A percentile compares a stretch with the other conserved stretches of the same genome.
These are phyloP conservation scores for Exophiala mesophila DNA, from an alignment of 2,329 filamentous ascomycete species.

Conservation along the genomic window DNA sequence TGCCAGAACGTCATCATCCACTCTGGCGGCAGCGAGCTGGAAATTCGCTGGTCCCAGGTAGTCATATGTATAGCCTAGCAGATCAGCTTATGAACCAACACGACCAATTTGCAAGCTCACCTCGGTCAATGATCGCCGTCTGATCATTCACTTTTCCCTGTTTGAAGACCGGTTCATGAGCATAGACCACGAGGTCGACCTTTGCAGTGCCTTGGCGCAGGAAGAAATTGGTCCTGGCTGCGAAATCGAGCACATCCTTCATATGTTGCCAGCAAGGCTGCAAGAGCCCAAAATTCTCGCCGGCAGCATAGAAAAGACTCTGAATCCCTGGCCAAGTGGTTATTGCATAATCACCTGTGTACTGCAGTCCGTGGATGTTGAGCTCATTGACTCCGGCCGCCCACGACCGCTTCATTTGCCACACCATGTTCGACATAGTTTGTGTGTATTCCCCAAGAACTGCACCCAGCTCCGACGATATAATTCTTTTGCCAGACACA, in stretches of 20 bases:
- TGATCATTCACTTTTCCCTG: slow-evolving; percentile 4
- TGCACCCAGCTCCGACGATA: slow-evolving; percentile 40
- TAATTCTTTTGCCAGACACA: slow-evolving; percentile 35
- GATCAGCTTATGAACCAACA: too few species aligned
- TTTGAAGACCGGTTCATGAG: slow-evolving; percentile 19
- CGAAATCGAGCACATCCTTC: slow-evolving; percentile 35
- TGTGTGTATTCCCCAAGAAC: slow-evolving; percentile 27
- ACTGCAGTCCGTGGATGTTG: slow-evolving; percentile 43
- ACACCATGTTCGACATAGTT: slow-evolving; percentile 30
- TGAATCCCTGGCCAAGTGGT: slow-evolving; percentile 49
- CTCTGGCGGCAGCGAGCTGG: slow-evolving; percentile 34
- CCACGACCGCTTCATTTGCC: slow-evolving; percentile 36
- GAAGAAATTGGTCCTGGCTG: slow-evolving; percentile 36
- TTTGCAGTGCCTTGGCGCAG: slow-evolving; percentile 38
- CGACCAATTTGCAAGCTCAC: too few species aligned
- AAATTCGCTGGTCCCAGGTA: slow-evolving; percentile 46
- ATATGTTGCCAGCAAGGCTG: slow-evolving; percentile 43
- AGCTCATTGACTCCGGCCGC: slow-evolving; percentile 41
- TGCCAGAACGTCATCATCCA: slow-evolving; percentile 36
- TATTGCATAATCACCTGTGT: slow-evolving; percentile 39
- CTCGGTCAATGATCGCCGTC: too few species aligned
- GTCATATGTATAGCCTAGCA: slow-evolving; percentile 40
- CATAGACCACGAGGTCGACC: slow-evolving; percentile 41
- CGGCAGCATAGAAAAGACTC: slow-evolving; percentile 41
- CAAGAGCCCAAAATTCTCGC: slow-evolving; percentile 37